Conservation (phyloP, 2,329 filamentous ascomycete genomes). For the Pseudocercospora eumusae region DNA sequence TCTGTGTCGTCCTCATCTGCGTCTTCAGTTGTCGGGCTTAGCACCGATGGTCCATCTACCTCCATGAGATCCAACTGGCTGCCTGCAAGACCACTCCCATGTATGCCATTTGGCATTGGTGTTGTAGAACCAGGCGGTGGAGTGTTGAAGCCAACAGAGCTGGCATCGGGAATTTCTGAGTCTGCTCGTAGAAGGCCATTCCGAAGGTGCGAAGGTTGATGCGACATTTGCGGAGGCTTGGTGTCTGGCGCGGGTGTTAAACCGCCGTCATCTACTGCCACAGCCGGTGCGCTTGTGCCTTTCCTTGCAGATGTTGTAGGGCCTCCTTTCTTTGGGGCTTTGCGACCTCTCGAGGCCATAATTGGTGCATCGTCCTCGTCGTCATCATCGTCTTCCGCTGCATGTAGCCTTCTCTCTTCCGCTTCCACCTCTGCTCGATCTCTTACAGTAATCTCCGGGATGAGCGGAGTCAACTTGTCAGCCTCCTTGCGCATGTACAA, state of each 20-base stretch:
- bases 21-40: slow-evolving; percentile 70
- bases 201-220: slow-evolving; percentile 52
- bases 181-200: slow-evolving; percentile 62
- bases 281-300: slow-evolving; percentile 39
- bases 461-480: slow-evolving; percentile 91
- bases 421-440: slow-evolving; percentile 89
- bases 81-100: slow-evolving; percentile 57
- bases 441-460: slow-evolving; percentile 86
- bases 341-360: slow-evolving; percentile 93
- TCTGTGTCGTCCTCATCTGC: slow-evolving; percentile 83
- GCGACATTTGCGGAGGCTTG: slow-evolving; percentile 58
- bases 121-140: slow-evolving; percentile 78
- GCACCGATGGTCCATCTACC: slow-evolving; percentile 73
- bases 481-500: slow-evolving; percentile 97
- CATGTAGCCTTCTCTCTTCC: slow-evolving; percentile 72
- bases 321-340: slow-evolving; percentile 74
- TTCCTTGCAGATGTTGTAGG: slow-evolving; percentile 52
- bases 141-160: slow-evolving; percentile 80
- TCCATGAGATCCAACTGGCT: slow-evolving; percentile 87
- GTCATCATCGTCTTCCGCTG: slow-evolving; percentile 83
- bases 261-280: slow-evolving; percentile 66
- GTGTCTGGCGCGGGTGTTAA: slow-evolving; percentile 66
- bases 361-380: slow-evolving; percentile 78
- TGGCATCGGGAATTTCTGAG: slow-evolving; percentile 74
- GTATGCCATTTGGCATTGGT: slow-evolving; percentile 66